phyloP scores from a whole-genome alignment of 1,284 basidiomycete genomes.

The Rugiboletus extremiorientalis region DNA sequence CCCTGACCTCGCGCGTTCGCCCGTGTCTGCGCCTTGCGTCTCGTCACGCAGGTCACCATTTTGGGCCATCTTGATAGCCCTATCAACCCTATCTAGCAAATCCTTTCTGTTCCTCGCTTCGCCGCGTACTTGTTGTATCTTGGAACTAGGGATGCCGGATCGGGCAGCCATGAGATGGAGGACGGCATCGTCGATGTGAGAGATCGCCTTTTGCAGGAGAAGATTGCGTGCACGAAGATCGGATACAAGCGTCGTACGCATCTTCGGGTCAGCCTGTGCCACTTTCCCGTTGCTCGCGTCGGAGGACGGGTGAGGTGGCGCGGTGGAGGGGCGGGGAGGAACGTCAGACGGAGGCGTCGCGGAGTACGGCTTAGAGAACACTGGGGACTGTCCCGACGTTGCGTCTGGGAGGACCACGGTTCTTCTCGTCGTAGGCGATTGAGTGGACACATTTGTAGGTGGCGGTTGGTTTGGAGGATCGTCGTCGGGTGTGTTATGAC shows the following conservation, averaged over 20 bases:
- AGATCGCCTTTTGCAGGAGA: slow-evolving; percentile 34
- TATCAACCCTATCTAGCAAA: slow-evolving; percentile 32
- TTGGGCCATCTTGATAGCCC: slow-evolving; percentile 31
- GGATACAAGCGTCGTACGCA: slow-evolving; percentile 29
- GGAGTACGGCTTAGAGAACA: slow-evolving; percentile 2
- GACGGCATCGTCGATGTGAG: slow-evolving; percentile 34
- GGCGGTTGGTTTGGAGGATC: slow-evolving; percentile 14
- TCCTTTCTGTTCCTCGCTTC: slow-evolving; percentile 35
- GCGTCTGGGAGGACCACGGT: slow-evolving; percentile 5
- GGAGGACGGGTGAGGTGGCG: slow-evolving; percentile 26
- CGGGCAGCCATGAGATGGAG: slow-evolving; percentile 32
- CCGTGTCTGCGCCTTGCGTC: background rate
- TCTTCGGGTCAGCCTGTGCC: slow-evolving; percentile 12
- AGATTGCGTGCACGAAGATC: slow-evolving; percentile 34
- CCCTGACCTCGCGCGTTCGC: background rate
- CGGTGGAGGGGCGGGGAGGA: slow-evolving; percentile 33
- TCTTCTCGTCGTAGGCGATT: slow-evolving; percentile 13
- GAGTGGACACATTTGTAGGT: slow-evolving; percentile 23
- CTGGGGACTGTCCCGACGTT: slow-evolving; percentile 6
- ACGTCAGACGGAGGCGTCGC: slow-evolving; percentile 15
- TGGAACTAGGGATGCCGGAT: slow-evolving; percentile 35
- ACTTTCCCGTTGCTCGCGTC: slow-evolving; percentile 10
- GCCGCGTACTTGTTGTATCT: slow-evolving; percentile 32
- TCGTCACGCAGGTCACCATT: slow-evolving; percentile 19
- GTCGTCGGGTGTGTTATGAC: slow-evolving; percentile 11